Evolutionary conservation across 306 rosid species (phyloP).

Genomic region (Astragalus glycyphyllos): DNA sequence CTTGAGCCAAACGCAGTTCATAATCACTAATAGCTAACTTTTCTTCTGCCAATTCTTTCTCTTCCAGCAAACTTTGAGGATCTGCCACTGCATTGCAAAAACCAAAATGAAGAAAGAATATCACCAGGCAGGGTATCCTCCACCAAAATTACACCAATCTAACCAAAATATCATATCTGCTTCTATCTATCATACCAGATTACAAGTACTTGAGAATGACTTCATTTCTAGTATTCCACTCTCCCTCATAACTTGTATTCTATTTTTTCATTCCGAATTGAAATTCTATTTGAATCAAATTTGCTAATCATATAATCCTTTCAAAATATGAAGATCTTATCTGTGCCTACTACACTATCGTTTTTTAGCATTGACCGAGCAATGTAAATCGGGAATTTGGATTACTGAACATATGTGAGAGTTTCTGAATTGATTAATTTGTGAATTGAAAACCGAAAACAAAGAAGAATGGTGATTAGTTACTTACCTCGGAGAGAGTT

Average conservation of each 20-base stretch:
- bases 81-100: constrained; percentile 78
- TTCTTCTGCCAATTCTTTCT: constrained; percentile 80
- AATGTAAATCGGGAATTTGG: not conserved
- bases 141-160: not conserved
- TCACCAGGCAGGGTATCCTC: constrained; percentile 19
- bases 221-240: not conserved
- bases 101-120: constrained; percentile 32
- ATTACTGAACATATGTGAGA: not conserved
- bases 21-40: constrained; percentile 88
- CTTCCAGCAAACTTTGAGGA: constrained; percentile 89
- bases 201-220: not conserved
- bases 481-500: constrained; percentile 72
- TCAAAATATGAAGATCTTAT: constrained; percentile 7
- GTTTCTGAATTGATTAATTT: not conserved
- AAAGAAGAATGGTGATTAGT: not conserved
- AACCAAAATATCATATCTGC: constrained; percentile 14
- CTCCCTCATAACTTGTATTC: not conserved
- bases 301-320: not conserved
- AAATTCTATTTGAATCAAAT: constrained; percentile 7
- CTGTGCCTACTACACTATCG: not conserved
- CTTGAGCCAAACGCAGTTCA: constrained; percentile 92
- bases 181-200: not conserved
- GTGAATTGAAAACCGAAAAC: too few relatives aligned
- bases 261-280: not conserved
- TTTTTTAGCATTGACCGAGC: not conserved